Base-by-base conservation (phyloP, 2,329 filamentous ascomycete species). In the Botrytis galanthina region DNA sequence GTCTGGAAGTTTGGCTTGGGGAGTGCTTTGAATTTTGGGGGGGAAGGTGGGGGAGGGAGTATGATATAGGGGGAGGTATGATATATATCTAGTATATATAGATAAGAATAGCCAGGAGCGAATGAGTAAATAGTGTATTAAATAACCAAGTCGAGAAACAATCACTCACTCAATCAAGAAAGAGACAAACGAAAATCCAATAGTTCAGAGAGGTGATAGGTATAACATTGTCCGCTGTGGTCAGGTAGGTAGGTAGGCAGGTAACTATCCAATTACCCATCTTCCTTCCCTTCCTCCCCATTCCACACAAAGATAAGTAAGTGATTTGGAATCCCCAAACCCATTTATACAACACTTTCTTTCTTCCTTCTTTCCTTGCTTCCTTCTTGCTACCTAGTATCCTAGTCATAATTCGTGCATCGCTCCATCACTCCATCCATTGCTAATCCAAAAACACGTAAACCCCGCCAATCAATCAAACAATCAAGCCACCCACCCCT, bases 401-500 rank as follows among this genome's bases (percentile, higher is more conserved):
- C n/a, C 63, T 67, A 67, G 9, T 67, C 63, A 67, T 67, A 70
- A 70, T 59, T 48, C 48, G 22, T 60, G n/a, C 18, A 48, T 46
- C 10, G 42, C 48, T 20, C 63, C 39, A 10, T 48, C 63, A 20
- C 22, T 48, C 42, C 26, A 22, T 16, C 63, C 60, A 7, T 57
- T 57, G 51, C n/a, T 32, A 57, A 57, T 29, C 51, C 51, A 9
- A 1, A 14, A 54, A 57, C 14, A 57, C 6, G 2, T 32, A 18
- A 16, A 29, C 22, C 22, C 35, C 9, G 26, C 61, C 35, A 29
- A 14, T 37, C 26, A 29, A 37, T 37, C 61, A 63, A 37, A 18
- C 68, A 35, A 70, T 63, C 26, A 48, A 46, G 37, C 32, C 46
- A n/a, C 32, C 32, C 48, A 48, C 29, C 12, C 22, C 10, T 12